Base-by-base conservation (phyloP, 306 rosid genomes). In the Neltuma alba region DNA sequence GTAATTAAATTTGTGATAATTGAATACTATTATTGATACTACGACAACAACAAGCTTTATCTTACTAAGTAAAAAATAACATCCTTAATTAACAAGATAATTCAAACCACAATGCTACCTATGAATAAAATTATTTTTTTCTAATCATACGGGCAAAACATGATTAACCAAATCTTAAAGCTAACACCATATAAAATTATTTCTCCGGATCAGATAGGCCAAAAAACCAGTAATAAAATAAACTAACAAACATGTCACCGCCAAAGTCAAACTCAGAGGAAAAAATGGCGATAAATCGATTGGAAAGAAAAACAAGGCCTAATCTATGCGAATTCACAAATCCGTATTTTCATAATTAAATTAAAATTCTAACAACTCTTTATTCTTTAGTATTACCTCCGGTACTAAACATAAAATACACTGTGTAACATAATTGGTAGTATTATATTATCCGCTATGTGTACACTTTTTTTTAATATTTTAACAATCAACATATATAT, bases 111-210 rank as follows among this genome's bases (percentile, higher is more conserved):
- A 62, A 23, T 66, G 54, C 67, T 25, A 5, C 66, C 54, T 23
- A 40, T 8, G 27, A 34, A 37, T 10, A 50, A 42, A 67, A 23
- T 6, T 36, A 8, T 38, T 42, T 60, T 33, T 27, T 38, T 16
- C 13, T 38, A 37, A 64, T 63, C 45, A 50, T 41, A 62, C 18
- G 50, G 38, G 20, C 50, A 34, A 31, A 38, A 28, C 9, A 38
- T 38, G 50, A 74, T 66, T 30, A 54, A 76, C 58, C 57, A 60
- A 60, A 76, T 57, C 52, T 47, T 28, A 41, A 44, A 25, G 63
- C 63, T 23, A 9, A 23, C 63, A 23, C 33, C 33, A 10, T 4
- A 25, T 11, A 57, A 55, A 23, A 27, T 23, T 9, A 25, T 12
- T 23, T 25, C 63, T 12, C 11, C 63, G 7, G 10, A 57, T 25